Base-by-base conservation (phyloP, 768 basidiomycete genomes). In the Royoungia palumana region DNA sequence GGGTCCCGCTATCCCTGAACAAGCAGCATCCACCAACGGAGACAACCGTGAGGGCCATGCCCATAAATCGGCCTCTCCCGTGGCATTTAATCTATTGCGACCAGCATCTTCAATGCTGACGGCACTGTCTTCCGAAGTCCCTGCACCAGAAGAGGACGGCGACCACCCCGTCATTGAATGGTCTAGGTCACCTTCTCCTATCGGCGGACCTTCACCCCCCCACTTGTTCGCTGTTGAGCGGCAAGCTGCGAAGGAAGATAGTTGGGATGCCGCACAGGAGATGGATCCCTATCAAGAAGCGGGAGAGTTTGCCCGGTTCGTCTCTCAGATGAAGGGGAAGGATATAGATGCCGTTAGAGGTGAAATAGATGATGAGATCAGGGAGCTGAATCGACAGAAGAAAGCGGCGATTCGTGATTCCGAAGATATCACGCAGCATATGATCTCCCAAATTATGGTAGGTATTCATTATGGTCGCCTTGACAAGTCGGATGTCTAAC, bases 291-390 rank as follows among this genome's bases (percentile, higher is more conserved):
- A 79, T 36, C 83, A 79, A 0, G 89, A 94, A 66, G 87, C 87
- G 56, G 82, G 87, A 37, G 92, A 94, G 62, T 98, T 94, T 70
- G 94, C 87, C n/a, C 79, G 81, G 10, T 95, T 98, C 61, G 69
- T 97, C 50, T 91, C 94, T 1, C 86, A 93, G 58, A 86, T 99
- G 56, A 91, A 92, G 64, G 91, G 90, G 8, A 83, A 80, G 51
- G 82, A 94, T 62, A 67, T 98, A 41, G 84, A 89, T 30, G 77
- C 83, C 35, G 88, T 95, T 35, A 78, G 86, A 47, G 76, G 77
- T 44, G 96, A 98, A 68, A 94, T 98, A 37, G 91, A 96, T 64
- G 86, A 87, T 40, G 96, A 99, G 67, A 92, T 99, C 51, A 76
- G 76, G 54, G 73, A 76, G 11, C 71, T 99, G 36, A 84, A 94